A percentile compares a stretch with the other conserved stretches of the same genome.
phyloP scores from a whole-genome alignment of 2,329 filamentous ascomycete genomes.

The Ophiostoma fasciatum region DNA sequence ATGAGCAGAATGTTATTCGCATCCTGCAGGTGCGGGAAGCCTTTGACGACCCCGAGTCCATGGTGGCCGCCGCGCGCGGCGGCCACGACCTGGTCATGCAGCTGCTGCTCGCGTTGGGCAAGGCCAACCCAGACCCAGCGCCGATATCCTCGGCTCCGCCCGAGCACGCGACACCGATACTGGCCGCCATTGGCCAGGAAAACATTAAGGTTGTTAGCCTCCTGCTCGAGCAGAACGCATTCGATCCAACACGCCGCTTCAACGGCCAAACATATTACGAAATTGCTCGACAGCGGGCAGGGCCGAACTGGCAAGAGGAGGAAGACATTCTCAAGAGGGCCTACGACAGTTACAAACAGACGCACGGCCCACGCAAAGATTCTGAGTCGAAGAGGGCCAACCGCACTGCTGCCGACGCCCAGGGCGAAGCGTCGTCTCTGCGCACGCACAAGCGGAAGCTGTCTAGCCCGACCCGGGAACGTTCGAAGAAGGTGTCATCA shows the following conservation, averaged over 20 bases:
- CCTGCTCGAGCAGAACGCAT: conserved; percentile 58
- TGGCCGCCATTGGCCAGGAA: conserved; percentile 80
- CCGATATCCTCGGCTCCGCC: conserved; percentile 43
- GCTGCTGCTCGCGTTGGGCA: conserved; percentile 55
- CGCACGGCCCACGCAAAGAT: conserved; percentile 23
- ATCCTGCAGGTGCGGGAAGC: conserved; percentile 46
- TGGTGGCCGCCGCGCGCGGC: conserved; percentile 82
- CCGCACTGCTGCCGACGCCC: conserved; percentile 29
- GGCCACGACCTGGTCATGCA: conserved; percentile 82
- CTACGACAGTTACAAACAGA: conserved; percentile 49
- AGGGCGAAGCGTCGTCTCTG: conserved; percentile 22
- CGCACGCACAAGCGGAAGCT: conserved; percentile 30
- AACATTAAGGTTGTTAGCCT: conserved; percentile 76
- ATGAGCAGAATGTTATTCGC: conserved; percentile 45
- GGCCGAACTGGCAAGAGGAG: conserved; percentile 84
- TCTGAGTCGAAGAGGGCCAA: conserved; percentile 27
- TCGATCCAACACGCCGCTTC: conserved; percentile 68
- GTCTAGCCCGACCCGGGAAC: conserved; percentile 33
- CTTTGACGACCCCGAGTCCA: conserved; percentile 64
- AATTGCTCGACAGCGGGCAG: conserved; percentile 66
- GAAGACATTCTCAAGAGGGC: conserved; percentile 64
- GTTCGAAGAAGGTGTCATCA: conserved; percentile 24
- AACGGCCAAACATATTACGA: conserved; percentile 76
- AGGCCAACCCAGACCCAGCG: conserved; percentile 52
- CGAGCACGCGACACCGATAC: conserved; percentile 80